Percentiles rank a stretch among this genome's conserved stretches.
Evolutionary conservation across 805 yeast genomes (phyloP).

Genomic region (Candida succiphila): DNA sequence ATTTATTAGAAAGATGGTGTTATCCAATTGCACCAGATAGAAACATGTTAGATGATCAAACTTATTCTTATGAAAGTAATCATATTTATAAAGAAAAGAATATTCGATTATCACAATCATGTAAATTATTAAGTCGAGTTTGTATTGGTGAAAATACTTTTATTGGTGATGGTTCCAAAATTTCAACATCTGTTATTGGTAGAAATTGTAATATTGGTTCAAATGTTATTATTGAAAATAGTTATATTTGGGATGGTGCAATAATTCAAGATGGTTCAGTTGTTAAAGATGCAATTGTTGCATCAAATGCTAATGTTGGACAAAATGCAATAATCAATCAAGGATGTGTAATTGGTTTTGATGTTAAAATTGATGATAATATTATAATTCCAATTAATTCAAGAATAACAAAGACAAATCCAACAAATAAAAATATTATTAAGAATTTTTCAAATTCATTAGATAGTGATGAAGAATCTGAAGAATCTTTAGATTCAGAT

Average conservation of each 20-base stretch:
- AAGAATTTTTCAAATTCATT: constrained; percentile 19
- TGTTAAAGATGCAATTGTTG: constrained; percentile 61
- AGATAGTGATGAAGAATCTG: constrained; percentile 12
- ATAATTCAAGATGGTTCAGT: constrained; percentile 54
- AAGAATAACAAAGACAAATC: constrained; percentile 40
- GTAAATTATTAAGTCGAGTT: constrained; percentile 71
- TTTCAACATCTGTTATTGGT: constrained; percentile 74
- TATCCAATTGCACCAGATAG: constrained; percentile 88
- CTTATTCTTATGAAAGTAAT: constrained; percentile 71
- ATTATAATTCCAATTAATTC: constrained; percentile 38
- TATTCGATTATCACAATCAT: constrained; percentile 89
- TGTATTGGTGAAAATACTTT: constrained; percentile 71
- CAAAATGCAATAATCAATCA: constrained; percentile 40
- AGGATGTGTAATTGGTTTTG: constrained; percentile 75
- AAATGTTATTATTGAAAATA: constrained; percentile 57
- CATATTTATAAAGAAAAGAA: constrained; percentile 85
- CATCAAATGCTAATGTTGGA: constrained; percentile 50
- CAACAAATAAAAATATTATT: constrained; percentile 23
- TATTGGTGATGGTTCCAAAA: constrained; percentile 64
- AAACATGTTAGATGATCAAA: constrained; percentile 59
- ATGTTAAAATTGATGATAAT: constrained; percentile 53
- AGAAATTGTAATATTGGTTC: constrained; percentile 78
- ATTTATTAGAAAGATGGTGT: constrained; percentile 83
- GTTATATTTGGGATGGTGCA: constrained; percentile 85
- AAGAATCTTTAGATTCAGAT: constrained; percentile 12